Evolutionary conservation across 1,139 yeast genomes (phyloP).

Genomic region (Scheffersomyces parashehatae): DNA sequence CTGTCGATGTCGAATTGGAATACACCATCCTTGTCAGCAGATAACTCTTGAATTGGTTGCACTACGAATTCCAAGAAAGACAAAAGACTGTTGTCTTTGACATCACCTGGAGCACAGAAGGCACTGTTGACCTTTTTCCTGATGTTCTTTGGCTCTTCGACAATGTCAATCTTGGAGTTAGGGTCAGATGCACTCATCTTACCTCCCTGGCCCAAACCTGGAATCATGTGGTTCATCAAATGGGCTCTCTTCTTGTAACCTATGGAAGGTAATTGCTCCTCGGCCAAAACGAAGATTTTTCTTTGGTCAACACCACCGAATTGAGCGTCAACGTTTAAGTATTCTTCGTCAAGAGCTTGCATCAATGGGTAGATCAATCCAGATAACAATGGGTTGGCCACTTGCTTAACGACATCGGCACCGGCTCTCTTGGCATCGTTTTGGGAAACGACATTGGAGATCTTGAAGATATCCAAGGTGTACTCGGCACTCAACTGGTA

Average conservation of each 20-base stretch:
- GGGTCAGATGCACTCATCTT: constrained; percentile 99
- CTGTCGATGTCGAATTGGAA: constrained; percentile 76
- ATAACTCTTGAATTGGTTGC: constrained; percentile 82
- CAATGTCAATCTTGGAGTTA: constrained; percentile 89
- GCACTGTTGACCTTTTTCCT: constrained; percentile 92
- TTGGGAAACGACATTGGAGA: constrained; percentile 82
- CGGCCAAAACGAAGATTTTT: constrained; percentile 95
- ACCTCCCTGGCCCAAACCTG: constrained; percentile 95
- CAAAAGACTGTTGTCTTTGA: constrained; percentile 86
- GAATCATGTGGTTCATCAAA: constrained; percentile 98
- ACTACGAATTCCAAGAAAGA: constrained; percentile 83
- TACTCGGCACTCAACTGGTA: constrained; percentile 79
- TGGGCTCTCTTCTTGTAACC: constrained; percentile 98
- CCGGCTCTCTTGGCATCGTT: constrained; percentile 99
- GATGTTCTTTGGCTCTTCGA: constrained; percentile 85
- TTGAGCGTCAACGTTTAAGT: constrained; percentile 86
- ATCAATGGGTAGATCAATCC: constrained; percentile 96
- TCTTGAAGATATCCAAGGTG: constrained; percentile 83
- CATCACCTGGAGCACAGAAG: constrained; percentile 92
- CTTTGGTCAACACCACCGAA: constrained; percentile 99
- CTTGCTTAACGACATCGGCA: constrained; percentile 99
- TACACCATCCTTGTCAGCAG: constrained; percentile 50
- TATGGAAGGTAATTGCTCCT: constrained; percentile 80
- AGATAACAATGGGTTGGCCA: constrained; percentile 85
- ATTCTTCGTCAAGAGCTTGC: constrained; percentile 98